Evolutionary conservation across 306 rosid genomes (phyloP), one percentile per base, ranked within the genome.

Genomic region (Quercus glauca): DNA sequence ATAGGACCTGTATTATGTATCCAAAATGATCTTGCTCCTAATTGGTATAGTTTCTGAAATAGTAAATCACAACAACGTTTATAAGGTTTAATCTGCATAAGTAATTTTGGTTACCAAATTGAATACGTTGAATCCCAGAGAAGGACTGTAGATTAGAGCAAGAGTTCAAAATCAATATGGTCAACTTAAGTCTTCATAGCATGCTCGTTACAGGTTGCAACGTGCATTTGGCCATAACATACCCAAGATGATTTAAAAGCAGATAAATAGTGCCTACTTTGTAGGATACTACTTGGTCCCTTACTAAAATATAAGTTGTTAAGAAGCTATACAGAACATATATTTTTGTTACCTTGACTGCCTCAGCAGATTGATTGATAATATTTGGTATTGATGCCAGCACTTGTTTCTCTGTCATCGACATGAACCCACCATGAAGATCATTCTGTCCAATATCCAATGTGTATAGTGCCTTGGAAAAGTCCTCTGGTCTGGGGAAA

Each of bases 401-500:
- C 5, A 80, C 37, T 56, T 80, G 61, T 35, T 80, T 71, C 71
- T 65, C 78, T 19, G 52, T 55, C 75, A 74, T 53, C 4, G 61
- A 55, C 23, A n/a, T 8, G 12, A 80, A 65, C 49, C 79, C 83
- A 37, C 25, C 59, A 67, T 64, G 75, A 41, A 80, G 78, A 80
- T 80, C 83, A 73, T 80, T 81, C 76, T 81, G 84, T 43, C 84
- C 84, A 59, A 81, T 81, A 69, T 81, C 84, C 10, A 75, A 45
- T 25, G 80, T 81, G 80, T 81, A 81, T 6, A 81, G 52, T 14
- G 84, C 84, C 80, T 75, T 81, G 21, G 80, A 33, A 49, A 81
- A 81, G 58, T 69, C 84, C 56, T 45, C 80, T 68, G 80, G 80
- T 43, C 84, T 75, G 49, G 83, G 79, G 28, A 80, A 52, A 25